Evolutionary conservation across 352 stramenopile species (phyloP), one percentile per base, ranked within the genome.

Genomic region (Poterioochromonas sp.): DNA sequence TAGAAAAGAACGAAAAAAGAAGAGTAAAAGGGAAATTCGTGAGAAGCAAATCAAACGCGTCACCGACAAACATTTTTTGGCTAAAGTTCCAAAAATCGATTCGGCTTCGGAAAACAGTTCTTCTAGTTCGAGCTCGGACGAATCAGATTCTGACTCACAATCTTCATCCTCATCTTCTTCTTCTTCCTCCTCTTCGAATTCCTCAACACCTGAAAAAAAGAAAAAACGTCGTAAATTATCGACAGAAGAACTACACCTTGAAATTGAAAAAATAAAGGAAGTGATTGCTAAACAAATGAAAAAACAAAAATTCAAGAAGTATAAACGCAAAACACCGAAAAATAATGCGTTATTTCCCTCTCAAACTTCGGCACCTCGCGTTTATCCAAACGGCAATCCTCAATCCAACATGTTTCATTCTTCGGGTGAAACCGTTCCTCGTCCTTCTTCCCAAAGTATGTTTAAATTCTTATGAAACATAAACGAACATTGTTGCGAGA

Each of bases 261-360:
- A 68, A 68, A 68, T 68, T 68, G 58, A 68, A 68, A 68, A 68
- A 68, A 68, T 68, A 68, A 68, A 68, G 58, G 58, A 68, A 68
- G 58, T 68, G 58, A 68, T 68, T 68, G 58, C 58, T 68, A 68
- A 68, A 68, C 58, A 68, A 68, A 68, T 68, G 58, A 68, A 68
- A 68, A 68, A 68, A 68, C 58, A 68, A 68, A 68, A 68, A 68
- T 68, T 68, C 58, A 68, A 68, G 58, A 68, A 68, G 58, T 68
- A 68, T 68, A 68, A 68, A 68, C 58, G 58, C 58, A 68, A 68
- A 68, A 68, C 58, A 68, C 58, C 58, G 58, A 68, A 68, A 68
- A 68, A 68, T 68, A 68, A 68, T 68, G 58, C 58, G 58, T 68
- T 68, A 68, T 68, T 68, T 68, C 58, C 58, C 58, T 68, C 58